Conservation (phyloP, 2,329 filamentous ascomycete genomes). For the Chaetothyriales sp. region DNA sequence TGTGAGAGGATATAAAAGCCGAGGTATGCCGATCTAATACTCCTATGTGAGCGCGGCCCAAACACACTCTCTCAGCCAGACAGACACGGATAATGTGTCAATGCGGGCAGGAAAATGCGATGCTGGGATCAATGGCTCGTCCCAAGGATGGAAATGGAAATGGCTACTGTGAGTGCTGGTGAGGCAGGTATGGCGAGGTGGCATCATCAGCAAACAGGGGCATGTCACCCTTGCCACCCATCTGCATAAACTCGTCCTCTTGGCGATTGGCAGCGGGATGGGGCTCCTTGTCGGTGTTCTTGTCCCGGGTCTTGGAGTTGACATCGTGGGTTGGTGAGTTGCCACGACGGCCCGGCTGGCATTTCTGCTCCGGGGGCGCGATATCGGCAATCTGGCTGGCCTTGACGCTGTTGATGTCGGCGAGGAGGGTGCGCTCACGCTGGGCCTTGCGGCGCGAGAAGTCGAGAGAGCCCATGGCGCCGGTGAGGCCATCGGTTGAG, state of each 20-base stretch:
- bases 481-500: slow-evolving; percentile 83
- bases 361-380: not conserved
- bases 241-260: slow-evolving; percentile 63
- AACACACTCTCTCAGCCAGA: not conserved
- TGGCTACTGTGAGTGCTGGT: slow-evolving; percentile 8
- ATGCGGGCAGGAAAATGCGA: too few species aligned
- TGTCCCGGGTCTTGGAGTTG: slow-evolving; percentile 62
- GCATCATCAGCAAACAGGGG: slow-evolving; percentile 55
- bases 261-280: slow-evolving; percentile 54
- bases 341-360: slow-evolving; percentile 1
- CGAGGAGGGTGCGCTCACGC: slow-evolving; percentile 74
- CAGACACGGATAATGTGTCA: not conserved
- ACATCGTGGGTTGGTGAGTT: slow-evolving; percentile 30
- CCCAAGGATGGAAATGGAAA: not conserved
- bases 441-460: slow-evolving; percentile 68
- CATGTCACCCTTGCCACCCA: slow-evolving; percentile 79
- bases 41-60: not conserved
- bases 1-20: not conserved
- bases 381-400: slow-evolving; percentile 43
- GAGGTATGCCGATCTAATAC: not conserved
- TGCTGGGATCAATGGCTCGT: not conserved
- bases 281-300: slow-evolving; percentile 49
- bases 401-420: slow-evolving; percentile 63
- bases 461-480: slow-evolving; percentile 68
- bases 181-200: slow-evolving; percentile 25